A percentile compares a stretch with the other conserved stretches of the same genome.
Evolutionary conservation across 345 rosid genomes (phyloP).

Genomic region (Eucalyptus cladocalyx): DNA sequence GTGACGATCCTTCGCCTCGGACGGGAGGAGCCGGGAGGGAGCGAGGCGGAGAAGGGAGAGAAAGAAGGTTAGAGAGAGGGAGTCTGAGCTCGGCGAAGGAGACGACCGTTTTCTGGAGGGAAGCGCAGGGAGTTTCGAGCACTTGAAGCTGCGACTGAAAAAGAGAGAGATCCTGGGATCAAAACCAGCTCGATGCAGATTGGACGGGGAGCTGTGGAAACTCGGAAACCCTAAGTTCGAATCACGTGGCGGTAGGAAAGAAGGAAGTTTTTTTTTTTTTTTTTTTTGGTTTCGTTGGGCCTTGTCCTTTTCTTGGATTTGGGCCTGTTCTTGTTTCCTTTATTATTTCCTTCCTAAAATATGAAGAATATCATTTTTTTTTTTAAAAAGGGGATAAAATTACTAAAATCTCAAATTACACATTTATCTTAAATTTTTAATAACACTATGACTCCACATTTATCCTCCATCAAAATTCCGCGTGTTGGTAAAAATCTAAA

Average conservation of each 20-base stretch:
- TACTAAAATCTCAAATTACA: no score
- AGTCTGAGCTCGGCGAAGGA: neutral
- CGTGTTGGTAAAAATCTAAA: rapidly evolving
- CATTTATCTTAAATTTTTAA: no score
- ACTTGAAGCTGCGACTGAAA: neutral
- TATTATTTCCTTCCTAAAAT: neutral
- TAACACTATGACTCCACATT: no score
- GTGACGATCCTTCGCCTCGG: neutral
- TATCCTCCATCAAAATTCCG: no score
- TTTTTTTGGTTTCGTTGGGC: neutral
- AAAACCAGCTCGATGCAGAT: neutral
- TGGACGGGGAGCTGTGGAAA: neutral
- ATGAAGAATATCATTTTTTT: neutral
- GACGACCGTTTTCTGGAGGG: neutral
- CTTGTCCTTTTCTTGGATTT: neutral
- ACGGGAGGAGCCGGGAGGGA: neutral
- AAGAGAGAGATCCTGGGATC: neutral
- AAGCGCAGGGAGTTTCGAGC: neutral
- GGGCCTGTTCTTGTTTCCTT: neutral
- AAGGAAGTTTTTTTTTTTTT: neutral
- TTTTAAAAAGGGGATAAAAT: neutral
- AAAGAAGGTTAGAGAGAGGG: neutral
- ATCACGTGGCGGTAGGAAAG: slow-evolving; percentile 9
- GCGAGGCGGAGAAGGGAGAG: neutral
- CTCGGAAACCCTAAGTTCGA: slow-evolving; percentile 54